These are phyloP conservation scores for Lactarius sanguifluus DNA, from an alignment of 768 basidiomycete species.

Conservation along the genomic window DNA sequence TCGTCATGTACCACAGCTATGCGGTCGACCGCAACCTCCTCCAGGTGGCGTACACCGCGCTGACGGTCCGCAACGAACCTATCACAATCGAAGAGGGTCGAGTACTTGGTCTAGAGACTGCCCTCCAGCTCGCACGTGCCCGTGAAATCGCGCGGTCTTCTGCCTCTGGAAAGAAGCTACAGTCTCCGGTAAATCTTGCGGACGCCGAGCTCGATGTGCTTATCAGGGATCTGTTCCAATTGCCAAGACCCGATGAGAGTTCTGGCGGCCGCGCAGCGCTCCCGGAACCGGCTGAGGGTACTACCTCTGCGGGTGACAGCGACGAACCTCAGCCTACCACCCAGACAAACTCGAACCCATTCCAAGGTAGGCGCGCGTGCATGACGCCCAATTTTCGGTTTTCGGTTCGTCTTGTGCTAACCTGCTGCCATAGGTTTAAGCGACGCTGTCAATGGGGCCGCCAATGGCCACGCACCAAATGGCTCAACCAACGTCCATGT, in stretches of 20 bases:
- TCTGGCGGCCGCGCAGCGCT: not conserved
- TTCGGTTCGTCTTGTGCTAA: slow-evolving; percentile 14
- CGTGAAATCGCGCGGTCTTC: slow-evolving; percentile 42
- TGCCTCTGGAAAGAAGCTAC: not conserved
- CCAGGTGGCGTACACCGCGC: slow-evolving; percentile 49
- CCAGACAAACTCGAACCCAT: slow-evolving; percentile 11
- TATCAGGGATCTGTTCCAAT: slow-evolving; percentile 24
- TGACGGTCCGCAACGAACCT: slow-evolving; percentile 53
- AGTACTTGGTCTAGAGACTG: slow-evolving; percentile 56
- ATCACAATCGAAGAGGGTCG: slow-evolving; percentile 56
- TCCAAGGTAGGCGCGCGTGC: slow-evolving; percentile 22
- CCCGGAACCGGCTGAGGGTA: not conserved
- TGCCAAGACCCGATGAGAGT: not conserved
- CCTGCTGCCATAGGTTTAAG: slow-evolving; percentile 1
- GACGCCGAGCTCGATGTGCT: slow-evolving; percentile 22
- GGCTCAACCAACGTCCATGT: not conserved
- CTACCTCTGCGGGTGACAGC: not conserved
- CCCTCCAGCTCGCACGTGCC: slow-evolving; percentile 51
- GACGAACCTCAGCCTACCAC: not conserved
- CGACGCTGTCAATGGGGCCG: not conserved
- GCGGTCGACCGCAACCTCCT: slow-evolving; percentile 51
- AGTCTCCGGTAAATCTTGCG: slow-evolving; percentile 3
- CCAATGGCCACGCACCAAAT: slow-evolving; percentile 7
- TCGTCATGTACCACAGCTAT: slow-evolving; percentile 55
- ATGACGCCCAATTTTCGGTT: slow-evolving; percentile 1